Conservation (phyloP, 2,329 filamentous ascomycete genomes). For the Verticillium albo-atrum region DNA sequence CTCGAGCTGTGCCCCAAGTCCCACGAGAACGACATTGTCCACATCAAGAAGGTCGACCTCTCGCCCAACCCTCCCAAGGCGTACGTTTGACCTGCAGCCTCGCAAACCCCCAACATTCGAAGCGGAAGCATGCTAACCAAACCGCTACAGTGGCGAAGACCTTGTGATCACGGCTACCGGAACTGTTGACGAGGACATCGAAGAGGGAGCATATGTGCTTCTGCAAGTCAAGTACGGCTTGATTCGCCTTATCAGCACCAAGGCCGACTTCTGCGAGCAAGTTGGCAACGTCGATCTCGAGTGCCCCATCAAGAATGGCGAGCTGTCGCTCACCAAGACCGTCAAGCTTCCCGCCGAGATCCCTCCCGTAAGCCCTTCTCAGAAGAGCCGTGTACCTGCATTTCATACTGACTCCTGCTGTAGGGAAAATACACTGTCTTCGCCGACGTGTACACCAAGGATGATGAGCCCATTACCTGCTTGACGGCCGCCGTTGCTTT, state of each 20-base stretch:
- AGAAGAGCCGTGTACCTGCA: background rate
- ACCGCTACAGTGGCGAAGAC: constrained; percentile 59
- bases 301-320: constrained; percentile 82
- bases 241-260: constrained; percentile 80
- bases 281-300: constrained; percentile 81
- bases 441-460: constrained; percentile 75
- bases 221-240: constrained; percentile 90
- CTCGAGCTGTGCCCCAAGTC: constrained; percentile 69
- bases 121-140: background rate
- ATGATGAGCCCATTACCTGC: constrained; percentile 77
- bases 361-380: constrained; percentile 66
- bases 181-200: constrained; percentile 66
- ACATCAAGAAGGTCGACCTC: constrained; percentile 76
- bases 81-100: constrained; percentile 51
- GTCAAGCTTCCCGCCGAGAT: constrained; percentile 84
- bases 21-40: constrained; percentile 65
- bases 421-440: constrained; percentile 87
- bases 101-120: constrained; percentile 4
- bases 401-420: constrained; percentile 13
- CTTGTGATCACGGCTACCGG: constrained; percentile 78
- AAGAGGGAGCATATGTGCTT: constrained; percentile 74
- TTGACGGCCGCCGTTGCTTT: constrained; percentile 72
- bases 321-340: constrained; percentile 68
- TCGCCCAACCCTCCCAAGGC: constrained; percentile 79
- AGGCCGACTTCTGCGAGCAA: constrained; percentile 83